Conservation (phyloP, 768 basidiomycete genomes). For the Lyophyllum shimeji region DNA sequence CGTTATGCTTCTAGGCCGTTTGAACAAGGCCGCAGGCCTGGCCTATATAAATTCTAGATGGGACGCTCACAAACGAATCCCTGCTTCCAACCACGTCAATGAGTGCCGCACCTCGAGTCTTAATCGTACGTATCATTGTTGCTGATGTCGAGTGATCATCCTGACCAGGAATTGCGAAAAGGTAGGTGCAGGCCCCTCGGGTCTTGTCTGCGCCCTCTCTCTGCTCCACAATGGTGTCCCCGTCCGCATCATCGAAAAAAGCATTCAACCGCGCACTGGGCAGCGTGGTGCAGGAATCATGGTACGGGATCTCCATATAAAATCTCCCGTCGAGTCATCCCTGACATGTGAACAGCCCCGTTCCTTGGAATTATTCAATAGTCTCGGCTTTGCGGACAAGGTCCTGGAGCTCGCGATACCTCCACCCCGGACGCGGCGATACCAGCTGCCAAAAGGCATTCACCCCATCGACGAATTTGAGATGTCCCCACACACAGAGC, state of each 20-base stretch:
- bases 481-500: conserved; percentile 27
- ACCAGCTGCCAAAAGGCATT: conserved; percentile 33
- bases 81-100: neutral
- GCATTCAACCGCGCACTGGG: conserved; percentile 30
- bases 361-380: conserved; percentile 42
- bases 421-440: conserved; percentile 28
- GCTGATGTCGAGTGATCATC: neutral
- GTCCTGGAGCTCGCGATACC: conserved; percentile 29
- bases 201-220: conserved; percentile 40
- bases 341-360: conserved; percentile 32
- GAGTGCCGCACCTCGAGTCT: conserved; percentile 15
- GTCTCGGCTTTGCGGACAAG: conserved; percentile 35
- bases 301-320: neutral
- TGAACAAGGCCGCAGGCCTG: neutral
- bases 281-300: conserved; percentile 16
- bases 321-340: neutral
- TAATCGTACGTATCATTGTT: conserved; percentile 21
- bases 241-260: conserved; percentile 49
- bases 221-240: conserved; percentile 46
- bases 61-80: neutral
- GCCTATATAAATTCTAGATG: neutral
- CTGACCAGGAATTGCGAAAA: conserved; percentile 14
- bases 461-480: conserved; percentile 29
- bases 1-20: neutral
- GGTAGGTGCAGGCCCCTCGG: conserved; percentile 49